These are phyloP conservation scores for Exsudoporus frostii DNA, from an alignment of 768 basidiomycete genomes.

Conservation along the genomic window DNA sequence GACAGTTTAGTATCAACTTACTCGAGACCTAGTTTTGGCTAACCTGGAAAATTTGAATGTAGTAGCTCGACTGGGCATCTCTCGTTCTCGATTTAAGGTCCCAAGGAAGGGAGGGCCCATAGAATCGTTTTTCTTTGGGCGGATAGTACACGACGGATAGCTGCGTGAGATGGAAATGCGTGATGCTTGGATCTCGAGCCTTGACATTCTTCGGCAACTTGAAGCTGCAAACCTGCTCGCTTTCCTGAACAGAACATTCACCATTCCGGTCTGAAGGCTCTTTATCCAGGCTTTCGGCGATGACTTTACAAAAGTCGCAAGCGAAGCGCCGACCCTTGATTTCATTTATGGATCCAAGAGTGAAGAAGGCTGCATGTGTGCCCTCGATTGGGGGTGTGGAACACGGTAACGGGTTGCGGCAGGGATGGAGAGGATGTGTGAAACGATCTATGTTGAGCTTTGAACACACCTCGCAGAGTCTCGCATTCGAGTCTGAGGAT, in stretches of 20 bases:
- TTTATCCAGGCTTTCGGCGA: conserved; percentile 9
- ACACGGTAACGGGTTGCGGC: neutral
- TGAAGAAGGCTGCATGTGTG: neutral
- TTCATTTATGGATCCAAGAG: conserved; percentile 12
- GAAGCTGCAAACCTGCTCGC: conserved; percentile 5
- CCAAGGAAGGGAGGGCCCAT: conserved; percentile 11
- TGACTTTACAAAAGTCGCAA: conserved; percentile 13
- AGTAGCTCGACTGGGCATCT: neutral
- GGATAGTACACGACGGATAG: conserved; percentile 1
- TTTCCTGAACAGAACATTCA: neutral
- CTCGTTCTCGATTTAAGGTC: neutral
- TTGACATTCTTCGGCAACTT: neutral
- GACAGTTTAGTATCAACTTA: neutral
- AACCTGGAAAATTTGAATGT: conserved; percentile 11
- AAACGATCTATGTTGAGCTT: neutral
- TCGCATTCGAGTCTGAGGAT: neutral
- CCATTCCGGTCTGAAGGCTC: conserved; percentile 10
- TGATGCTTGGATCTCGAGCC: conserved; percentile 1
- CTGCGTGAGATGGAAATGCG: conserved; percentile 17
- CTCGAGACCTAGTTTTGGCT: neutral
- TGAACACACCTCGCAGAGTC: conserved; percentile 6
- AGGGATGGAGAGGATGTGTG: conserved; percentile 1
- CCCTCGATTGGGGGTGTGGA: neutral
- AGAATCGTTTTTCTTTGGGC: too few relatives aligned
- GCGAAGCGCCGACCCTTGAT: conserved; percentile 10